A percentile compares a stretch with the other conserved stretches of the same genome.
phyloP scores from a whole-genome alignment of 306 rosid species.

The Notholithocarpus densiflorus region DNA sequence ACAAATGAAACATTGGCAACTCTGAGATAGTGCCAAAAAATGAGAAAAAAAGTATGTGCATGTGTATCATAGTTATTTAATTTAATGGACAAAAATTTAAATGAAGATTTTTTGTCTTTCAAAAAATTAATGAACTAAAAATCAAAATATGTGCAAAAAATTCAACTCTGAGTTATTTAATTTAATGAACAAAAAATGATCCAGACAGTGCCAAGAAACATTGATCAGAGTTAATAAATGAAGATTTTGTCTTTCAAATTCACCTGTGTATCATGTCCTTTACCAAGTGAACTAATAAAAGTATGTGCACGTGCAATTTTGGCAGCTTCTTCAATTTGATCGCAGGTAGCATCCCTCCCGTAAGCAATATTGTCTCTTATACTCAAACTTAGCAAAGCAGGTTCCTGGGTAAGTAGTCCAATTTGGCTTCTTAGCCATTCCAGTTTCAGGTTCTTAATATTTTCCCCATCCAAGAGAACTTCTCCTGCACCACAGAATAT shows the following conservation, averaged over 20 bases:
- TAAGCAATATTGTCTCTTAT: slow-evolving; percentile 98
- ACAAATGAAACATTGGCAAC: no score
- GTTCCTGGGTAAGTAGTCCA: slow-evolving; percentile 97
- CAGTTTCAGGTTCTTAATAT: slow-evolving; percentile 82
- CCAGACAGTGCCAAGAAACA: slow-evolving; percentile 8
- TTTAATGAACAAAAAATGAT: neutral
- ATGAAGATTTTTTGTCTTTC: no score
- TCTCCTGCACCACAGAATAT: slow-evolving; percentile 77
- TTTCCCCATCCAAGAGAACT: slow-evolving; percentile 99
- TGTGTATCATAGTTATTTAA: no score
- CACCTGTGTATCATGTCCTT: slow-evolving; percentile 87
- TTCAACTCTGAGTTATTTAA: slow-evolving; percentile 3
- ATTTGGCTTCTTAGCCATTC: slow-evolving; percentile 98
- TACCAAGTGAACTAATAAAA: slow-evolving; percentile 84
- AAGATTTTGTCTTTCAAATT: slow-evolving; percentile 16
- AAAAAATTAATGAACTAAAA: no score
- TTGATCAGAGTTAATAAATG: slow-evolving; percentile 2
- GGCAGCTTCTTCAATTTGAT: slow-evolving; percentile 99
- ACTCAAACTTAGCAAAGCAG: slow-evolving; percentile 95
- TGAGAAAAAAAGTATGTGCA: no score
- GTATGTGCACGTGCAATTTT: slow-evolving; percentile 98
- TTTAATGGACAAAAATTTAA: no score
- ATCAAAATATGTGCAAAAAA: no score
- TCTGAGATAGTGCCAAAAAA: no score
- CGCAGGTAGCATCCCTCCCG: slow-evolving; percentile 83